Conservation (phyloP, 345 rosid species). For the Mangifera indica region DNA sequence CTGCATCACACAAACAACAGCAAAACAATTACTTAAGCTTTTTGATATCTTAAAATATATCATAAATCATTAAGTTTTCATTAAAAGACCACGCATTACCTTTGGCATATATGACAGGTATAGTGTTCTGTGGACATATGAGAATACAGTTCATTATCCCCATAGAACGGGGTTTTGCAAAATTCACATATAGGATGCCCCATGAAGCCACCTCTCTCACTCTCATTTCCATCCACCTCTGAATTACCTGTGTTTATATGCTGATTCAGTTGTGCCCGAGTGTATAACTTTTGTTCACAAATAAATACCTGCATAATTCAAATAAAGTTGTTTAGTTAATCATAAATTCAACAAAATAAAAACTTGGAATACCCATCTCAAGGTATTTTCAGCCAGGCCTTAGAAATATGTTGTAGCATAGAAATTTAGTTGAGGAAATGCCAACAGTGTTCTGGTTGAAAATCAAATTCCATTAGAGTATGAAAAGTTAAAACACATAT, state of each 20-base stretch:
- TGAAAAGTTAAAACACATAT: too few species aligned
- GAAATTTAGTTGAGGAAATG: too few species aligned
- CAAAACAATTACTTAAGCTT: background rate
- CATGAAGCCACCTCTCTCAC: slow-evolving; percentile 92
- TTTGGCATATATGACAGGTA: slow-evolving; percentile 91
- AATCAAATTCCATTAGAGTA: too few species aligned
- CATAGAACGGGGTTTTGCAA: slow-evolving; percentile 82
- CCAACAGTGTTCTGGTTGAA: too few species aligned
- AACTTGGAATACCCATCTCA: too few species aligned
- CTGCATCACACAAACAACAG: slow-evolving; percentile 39
- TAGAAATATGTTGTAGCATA: too few species aligned
- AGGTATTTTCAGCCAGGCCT: too few species aligned
- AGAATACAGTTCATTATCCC: slow-evolving; percentile 84
- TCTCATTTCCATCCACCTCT: slow-evolving; percentile 92
- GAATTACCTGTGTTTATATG: slow-evolving; percentile 88
- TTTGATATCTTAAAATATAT: background rate
- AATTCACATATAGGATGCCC: slow-evolving; percentile 99
- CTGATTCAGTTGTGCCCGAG: slow-evolving; percentile 77
- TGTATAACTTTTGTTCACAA: slow-evolving; percentile 86
- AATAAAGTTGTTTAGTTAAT: slow-evolving; percentile 15
- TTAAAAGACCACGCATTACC: slow-evolving; percentile 37
- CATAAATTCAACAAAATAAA: background rate
- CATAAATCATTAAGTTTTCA: background rate
- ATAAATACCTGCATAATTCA: slow-evolving; percentile 62
- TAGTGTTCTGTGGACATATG: slow-evolving; percentile 94